These are phyloP conservation scores for Leccinum variicolor DNA, from an alignment of 768 basidiomycete genomes.

Conservation along the genomic window DNA sequence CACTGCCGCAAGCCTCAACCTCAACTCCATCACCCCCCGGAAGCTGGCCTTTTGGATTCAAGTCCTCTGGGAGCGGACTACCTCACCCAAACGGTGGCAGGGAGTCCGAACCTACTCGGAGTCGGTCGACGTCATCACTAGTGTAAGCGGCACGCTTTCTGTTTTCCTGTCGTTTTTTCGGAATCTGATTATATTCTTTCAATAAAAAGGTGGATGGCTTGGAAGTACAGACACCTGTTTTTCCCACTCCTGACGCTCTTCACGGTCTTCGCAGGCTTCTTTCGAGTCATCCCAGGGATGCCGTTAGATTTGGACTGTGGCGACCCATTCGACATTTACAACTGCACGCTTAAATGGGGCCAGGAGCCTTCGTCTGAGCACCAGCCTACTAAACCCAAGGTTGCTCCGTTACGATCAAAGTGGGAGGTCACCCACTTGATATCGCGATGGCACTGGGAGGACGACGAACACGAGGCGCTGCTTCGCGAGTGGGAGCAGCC, in stretches of 20 bases:
- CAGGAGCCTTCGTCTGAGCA: neutral
- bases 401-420: neutral
- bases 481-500: conserved; percentile 2
- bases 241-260: neutral
- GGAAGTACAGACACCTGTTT: no score
- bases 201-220: neutral
- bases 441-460: neutral
- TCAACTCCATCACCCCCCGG: no score
- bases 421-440: neutral
- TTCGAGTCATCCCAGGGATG: no score
- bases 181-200: neutral
- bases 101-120: neutral
- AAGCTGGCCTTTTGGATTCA: no score
- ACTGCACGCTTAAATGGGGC: neutral
- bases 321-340: no score
- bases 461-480: neutral
- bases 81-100: neutral
- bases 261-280: neutral
- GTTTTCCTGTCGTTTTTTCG: neutral
- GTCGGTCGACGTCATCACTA: neutral
- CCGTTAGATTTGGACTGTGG: no score
- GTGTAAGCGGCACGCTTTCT: neutral
- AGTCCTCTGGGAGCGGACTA: neutral
- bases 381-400: neutral
- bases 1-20: neutral